Conservation (phyloP, 2,329 filamentous ascomycete genomes). For the Claviceps purpurea region DNA sequence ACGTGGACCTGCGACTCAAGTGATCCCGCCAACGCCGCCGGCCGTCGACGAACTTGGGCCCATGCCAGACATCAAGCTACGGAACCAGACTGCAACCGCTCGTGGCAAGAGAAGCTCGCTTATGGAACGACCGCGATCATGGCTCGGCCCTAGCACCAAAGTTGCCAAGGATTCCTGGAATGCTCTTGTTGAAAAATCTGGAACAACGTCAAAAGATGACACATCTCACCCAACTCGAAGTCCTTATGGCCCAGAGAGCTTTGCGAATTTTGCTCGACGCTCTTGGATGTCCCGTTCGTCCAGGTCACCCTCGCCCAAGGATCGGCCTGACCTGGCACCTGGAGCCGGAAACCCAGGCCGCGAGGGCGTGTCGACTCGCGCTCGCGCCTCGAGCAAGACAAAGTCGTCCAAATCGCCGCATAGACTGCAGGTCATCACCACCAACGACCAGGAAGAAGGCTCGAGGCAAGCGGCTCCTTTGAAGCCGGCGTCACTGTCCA, state of each 20-base stretch:
- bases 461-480: slow-evolving; percentile 20
- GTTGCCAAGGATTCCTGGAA: slow-evolving; percentile 17
- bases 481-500: slow-evolving; percentile 23
- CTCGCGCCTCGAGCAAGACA: neutral
- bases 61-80: slow-evolving; percentile 1
- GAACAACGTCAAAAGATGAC: slow-evolving; percentile 2
- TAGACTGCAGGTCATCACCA: slow-evolving; percentile 16
- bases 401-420: slow-evolving; percentile 9
- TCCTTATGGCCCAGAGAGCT: slow-evolving; percentile 29
- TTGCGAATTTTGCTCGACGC: slow-evolving; percentile 21
- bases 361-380: neutral
- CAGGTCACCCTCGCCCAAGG: slow-evolving; percentile 27
- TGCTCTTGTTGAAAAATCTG: slow-evolving; percentile 6
- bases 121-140: slow-evolving; percentile 36
- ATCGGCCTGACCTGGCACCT: slow-evolving; percentile 14
- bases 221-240: slow-evolving; percentile 17
- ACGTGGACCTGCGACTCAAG: neutral
- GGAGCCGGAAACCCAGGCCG: slow-evolving; percentile 12
- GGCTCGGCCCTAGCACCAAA: slow-evolving; percentile 33
- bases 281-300: slow-evolving; percentile 6
- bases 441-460: slow-evolving; percentile 11
- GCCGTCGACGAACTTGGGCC: neutral
- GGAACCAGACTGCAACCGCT: slow-evolving; percentile 10
- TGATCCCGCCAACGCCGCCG: slow-evolving; percentile 6
- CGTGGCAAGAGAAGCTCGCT: slow-evolving; percentile 31